These are phyloP conservation scores for Phytophthora hibernalis DNA, from an alignment of 352 stramenopile genomes.

Conservation along the genomic window DNA sequence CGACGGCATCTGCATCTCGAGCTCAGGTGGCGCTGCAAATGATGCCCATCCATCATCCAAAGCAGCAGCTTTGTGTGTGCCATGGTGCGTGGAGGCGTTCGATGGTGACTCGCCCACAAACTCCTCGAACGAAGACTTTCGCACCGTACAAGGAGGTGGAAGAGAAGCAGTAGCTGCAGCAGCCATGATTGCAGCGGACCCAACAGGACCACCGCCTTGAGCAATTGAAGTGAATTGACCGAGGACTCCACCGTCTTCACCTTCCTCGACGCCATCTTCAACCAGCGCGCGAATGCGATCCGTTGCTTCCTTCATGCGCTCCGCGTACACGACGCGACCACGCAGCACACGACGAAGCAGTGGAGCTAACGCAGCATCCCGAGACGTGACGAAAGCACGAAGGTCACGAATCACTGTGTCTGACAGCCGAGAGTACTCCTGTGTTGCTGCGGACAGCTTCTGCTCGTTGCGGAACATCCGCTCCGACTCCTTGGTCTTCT, in stretches of 20 bases:
- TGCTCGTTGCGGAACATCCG: constrained; percentile 86
- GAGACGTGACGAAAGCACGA: constrained; percentile 63
- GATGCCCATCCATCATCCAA: constrained; percentile 18
- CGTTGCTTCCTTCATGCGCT: constrained; percentile 60
- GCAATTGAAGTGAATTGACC: constrained; percentile 53
- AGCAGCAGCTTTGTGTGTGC: constrained; percentile 21
- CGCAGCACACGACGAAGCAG: constrained; percentile 73
- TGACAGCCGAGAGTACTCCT: constrained; percentile 70
- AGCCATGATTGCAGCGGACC: constrained; percentile 23
- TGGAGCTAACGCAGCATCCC: constrained; percentile 67
- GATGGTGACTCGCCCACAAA: constrained; percentile 60
- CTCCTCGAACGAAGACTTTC: constrained; percentile 66
- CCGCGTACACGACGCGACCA: constrained; percentile 70
- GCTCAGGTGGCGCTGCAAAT: constrained; percentile 26
- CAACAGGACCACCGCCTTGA: constrained; percentile 22
- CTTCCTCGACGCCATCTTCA: constrained; percentile 41
- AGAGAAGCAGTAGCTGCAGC: constrained; percentile 11
- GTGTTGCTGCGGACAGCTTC: constrained; percentile 72
- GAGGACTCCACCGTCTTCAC: constrained; percentile 51
- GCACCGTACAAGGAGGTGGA: constrained; percentile 35
- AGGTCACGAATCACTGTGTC: constrained; percentile 68
- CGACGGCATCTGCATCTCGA: constrained; percentile 31
- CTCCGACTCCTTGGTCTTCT: constrained; percentile 82
- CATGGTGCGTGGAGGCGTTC: constrained; percentile 7
- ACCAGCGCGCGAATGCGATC: constrained; percentile 59